Evolutionary conservation across 2,329 filamentous ascomycete species (phyloP).

Genomic region (Fusarium buharicum): DNA sequence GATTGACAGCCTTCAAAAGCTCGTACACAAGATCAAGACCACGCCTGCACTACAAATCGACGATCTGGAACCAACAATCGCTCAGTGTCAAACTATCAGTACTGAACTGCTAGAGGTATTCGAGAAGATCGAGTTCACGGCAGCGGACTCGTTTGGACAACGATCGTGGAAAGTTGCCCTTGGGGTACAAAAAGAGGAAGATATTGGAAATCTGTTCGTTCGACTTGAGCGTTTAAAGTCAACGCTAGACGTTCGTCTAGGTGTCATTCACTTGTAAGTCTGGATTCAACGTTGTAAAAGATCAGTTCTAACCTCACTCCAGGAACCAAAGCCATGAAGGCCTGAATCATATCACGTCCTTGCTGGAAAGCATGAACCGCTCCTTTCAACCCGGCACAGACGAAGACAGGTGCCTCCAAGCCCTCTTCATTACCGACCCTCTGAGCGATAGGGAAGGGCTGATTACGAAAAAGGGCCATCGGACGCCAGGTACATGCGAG

Average conservation of each 20-base stretch:
- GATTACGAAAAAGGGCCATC: background rate
- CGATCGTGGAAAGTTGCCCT: slow-evolving; percentile 10
- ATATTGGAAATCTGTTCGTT: background rate
- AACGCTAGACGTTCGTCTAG: background rate
- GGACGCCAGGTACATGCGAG: slow-evolving; percentile 16
- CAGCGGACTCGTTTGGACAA: background rate
- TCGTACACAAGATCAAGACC: background rate
- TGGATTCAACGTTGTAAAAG: background rate
- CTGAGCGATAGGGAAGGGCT: slow-evolving; percentile 8
- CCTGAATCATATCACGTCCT: background rate
- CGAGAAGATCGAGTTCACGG: slow-evolving; percentile 2
- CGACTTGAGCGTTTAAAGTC: slow-evolving; percentile 14
- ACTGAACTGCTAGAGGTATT: background rate
- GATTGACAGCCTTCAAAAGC: background rate
- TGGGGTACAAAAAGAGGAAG: background rate
- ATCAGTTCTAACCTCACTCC: background rate
- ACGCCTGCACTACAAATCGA: slow-evolving; percentile 1
- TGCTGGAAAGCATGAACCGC: background rate
- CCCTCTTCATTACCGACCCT: slow-evolving; percentile 17
- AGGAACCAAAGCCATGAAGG: slow-evolving; percentile 2
- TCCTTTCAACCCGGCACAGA: slow-evolving; percentile 4
- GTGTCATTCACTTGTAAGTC: slow-evolving; percentile 10
- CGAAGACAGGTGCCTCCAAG: slow-evolving; percentile 5
- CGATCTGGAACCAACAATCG: background rate
- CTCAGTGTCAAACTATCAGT: background rate